phyloP scores from a whole-genome alignment of 2,329 filamentous ascomycete species.

The Tothia fuscella region DNA sequence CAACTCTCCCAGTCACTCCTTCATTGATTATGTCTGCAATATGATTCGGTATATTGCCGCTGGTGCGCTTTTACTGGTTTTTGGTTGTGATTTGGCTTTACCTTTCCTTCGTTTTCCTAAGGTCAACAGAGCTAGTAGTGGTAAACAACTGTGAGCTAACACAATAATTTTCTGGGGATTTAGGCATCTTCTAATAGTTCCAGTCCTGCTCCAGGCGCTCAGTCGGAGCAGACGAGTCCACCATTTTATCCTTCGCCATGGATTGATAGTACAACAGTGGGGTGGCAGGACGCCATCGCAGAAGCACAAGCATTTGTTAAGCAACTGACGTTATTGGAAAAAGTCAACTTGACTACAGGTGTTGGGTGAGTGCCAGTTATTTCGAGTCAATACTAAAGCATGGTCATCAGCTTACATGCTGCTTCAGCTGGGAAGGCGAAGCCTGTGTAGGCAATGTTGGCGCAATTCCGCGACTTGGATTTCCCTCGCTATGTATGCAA shows the following conservation, averaged over 20 bases:
- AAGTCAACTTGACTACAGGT: conserved; percentile 91
- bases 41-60: background rate
- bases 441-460: conserved; percentile 67
- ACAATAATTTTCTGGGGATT: too few relatives aligned
- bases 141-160: conserved; percentile 5
- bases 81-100: background rate
- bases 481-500: conserved; percentile 70
- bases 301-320: conserved; percentile 71
- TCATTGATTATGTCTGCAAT: too few relatives aligned
- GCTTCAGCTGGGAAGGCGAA: conserved; percentile 54
- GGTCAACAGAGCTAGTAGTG: background rate
- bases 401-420: background rate
- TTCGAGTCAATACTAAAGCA: background rate
- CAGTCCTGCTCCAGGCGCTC: conserved; percentile 2
- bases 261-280: conserved; percentile 60
- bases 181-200: background rate
- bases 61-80: background rate
- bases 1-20: too few relatives aligned
- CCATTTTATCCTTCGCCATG: conserved; percentile 81
- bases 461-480: conserved; percentile 55
- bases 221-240: conserved; percentile 22
- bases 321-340: conserved; percentile 71
- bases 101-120: background rate
- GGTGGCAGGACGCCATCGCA: conserved; percentile 64
- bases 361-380: conserved; percentile 49